phyloP scores from a whole-genome alignment of 2,329 filamentous ascomycete genomes.

The Xylaria sp. region DNA sequence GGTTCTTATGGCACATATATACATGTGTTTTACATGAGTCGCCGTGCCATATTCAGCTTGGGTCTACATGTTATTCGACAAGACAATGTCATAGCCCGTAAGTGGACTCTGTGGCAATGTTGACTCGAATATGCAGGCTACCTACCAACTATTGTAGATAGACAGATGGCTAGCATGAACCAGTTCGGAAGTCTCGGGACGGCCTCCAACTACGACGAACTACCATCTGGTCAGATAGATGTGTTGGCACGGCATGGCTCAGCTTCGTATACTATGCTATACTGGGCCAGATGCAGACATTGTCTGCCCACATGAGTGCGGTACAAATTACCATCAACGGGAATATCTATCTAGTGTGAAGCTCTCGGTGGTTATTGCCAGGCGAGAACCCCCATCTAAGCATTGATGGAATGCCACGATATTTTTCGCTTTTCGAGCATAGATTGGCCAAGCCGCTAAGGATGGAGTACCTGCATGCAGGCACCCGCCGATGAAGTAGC shows the following conservation, averaged over 20 bases:
- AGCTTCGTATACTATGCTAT: neutral
- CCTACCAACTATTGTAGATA: neutral
- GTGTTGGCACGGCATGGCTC: conserved; percentile 28
- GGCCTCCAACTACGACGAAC: neutral
- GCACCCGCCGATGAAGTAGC: neutral
- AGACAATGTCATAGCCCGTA: neutral
- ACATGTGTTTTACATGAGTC: neutral
- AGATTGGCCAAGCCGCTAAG: conserved; percentile 11
- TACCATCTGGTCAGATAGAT: neutral
- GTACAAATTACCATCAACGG: neutral
- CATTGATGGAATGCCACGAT: neutral
- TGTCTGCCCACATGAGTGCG: neutral
- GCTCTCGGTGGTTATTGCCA: neutral
- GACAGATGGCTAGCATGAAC: conserved; percentile 3
- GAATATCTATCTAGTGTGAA: neutral
- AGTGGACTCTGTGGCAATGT: neutral
- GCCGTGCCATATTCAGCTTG: neutral
- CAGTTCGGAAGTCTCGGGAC: conserved; percentile 29
- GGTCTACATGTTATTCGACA: neutral
- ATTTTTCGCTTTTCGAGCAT: neutral
- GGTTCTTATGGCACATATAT: neutral
- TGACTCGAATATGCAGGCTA: neutral
- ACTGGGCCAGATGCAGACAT: neutral
- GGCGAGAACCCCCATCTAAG: neutral
- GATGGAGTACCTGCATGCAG: neutral